Percentiles rank a stretch among this genome's conserved stretches.
Conservation (phyloP, 768 basidiomycete genomes). For the Boletus sensibilis region DNA sequence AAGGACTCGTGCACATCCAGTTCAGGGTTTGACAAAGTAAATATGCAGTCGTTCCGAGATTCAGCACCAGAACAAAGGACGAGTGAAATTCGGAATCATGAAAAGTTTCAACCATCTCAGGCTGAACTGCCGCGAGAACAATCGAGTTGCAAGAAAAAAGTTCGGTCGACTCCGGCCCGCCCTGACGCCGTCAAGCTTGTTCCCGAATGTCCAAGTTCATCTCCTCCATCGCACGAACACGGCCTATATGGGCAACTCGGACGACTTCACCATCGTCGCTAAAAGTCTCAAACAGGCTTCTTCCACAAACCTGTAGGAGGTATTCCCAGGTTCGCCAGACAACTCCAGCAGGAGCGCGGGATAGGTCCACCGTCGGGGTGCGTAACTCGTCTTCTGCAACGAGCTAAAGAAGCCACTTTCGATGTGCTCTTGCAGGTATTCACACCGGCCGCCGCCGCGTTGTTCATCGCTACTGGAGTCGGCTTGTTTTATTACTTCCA, state of each 20-base stretch:
- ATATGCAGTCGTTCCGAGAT: neutral
- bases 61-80: neutral
- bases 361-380: conserved; percentile 38
- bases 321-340: conserved; percentile 23
- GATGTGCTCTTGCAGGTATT: conserved; percentile 65
- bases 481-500: conserved; percentile 89
- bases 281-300: neutral
- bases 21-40: neutral
- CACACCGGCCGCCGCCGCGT: conserved; percentile 76
- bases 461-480: conserved; percentile 81
- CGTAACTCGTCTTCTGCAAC: conserved; percentile 1
- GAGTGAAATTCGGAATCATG: neutral
- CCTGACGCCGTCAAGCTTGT: neutral
- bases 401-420: neutral
- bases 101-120: neutral
- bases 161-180: neutral
- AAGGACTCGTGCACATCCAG: no score
- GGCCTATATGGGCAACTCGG: conserved; percentile 11
- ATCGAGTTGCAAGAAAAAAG: neutral
- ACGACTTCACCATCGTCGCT: conserved; percentile 1
- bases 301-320: conserved; percentile 5
- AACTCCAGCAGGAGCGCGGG: conserved; percentile 28
- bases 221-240: conserved; percentile 18
- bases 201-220: conserved; percentile 22
- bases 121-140: neutral